Conservation (phyloP, 2,329 filamentous ascomycete genomes). For the Xylariaceae sp. region DNA sequence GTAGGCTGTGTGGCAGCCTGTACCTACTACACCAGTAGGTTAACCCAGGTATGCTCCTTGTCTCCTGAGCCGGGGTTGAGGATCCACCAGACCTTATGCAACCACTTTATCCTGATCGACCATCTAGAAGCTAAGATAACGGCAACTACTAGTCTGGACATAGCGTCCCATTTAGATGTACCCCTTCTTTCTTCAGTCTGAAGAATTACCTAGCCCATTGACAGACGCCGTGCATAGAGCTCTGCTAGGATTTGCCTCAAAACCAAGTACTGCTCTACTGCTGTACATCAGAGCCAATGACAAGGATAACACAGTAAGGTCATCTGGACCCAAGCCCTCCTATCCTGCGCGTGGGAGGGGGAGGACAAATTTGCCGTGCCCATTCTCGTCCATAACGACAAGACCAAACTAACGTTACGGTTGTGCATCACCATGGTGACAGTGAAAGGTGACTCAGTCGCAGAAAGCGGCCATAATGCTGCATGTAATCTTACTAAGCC, state of each 20-base stretch:
- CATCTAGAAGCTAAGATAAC: conserved; percentile 10
- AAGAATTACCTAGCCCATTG: not conserved
- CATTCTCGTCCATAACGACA: not conserved
- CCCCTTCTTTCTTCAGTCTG: conserved; percentile 3
- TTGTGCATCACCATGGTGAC: not conserved
- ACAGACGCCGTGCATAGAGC: not conserved
- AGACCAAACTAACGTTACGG: not conserved
- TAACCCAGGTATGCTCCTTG: not conserved
- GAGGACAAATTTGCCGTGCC: conserved; percentile 5
- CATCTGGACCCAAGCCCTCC: not conserved
- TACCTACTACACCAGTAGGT: not conserved
- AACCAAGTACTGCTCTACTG: not conserved
- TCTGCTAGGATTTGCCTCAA: not conserved
- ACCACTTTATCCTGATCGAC: conserved; percentile 9
- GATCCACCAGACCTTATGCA: conserved; percentile 4
- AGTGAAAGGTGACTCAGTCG: not conserved
- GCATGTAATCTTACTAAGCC: conserved; percentile 5
- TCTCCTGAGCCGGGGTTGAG: not conserved
- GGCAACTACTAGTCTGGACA: not conserved
- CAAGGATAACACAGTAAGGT: not conserved
- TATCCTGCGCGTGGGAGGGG: no score
- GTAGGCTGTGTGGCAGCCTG: not conserved
- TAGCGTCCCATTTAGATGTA: conserved; percentile 2
- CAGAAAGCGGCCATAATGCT: not conserved
- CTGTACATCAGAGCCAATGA: not conserved